Base-by-base conservation (phyloP, 352 stramenopile species). In the Globisporangium uncinulatum region DNA sequence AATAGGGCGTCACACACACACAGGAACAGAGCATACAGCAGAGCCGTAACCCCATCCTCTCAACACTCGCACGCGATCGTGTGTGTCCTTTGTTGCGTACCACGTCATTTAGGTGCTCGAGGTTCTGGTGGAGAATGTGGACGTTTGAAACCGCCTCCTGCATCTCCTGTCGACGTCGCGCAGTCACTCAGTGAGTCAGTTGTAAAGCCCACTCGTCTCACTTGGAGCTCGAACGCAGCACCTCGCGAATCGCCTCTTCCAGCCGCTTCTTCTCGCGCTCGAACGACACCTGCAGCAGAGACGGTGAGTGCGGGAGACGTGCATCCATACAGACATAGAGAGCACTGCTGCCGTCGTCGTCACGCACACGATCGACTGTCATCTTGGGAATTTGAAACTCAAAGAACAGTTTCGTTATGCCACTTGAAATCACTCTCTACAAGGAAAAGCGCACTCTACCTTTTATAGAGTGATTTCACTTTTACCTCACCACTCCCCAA, bases 21-120 rank as follows among this genome's bases (percentile, higher is more conserved):
- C 7, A 11, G 0, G 31, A 4, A 32, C 9, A 50, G 17, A 31
- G 44, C 9, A 39, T 39, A 8, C 34, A 39, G 34, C 34, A 13
- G 34, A 39, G 34, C 7, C 34, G 34, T 39, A 7, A 39, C 34
- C 6, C 6, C 34, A 39, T 13, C 34, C 34, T 39, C 10, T 39
- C 34, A 13, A 8, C 8, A 32, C 44, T 29, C 24, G 44, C 20
- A 50, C 10, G 17, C 17, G 42, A 7, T 47, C 43, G 14, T 11
- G 29, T 29, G 24, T 29, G 24, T 29, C 24, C n/a, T 31, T 15
- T 15, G 6, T 29, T 31, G 15, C 75, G 29, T 49, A 92, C 83
- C 55, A 92, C 79, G 37, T 92, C 83, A 48, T 92, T 90, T 20
- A 90, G 62, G 50, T 92, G 83, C 51, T 90, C 83, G 49, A 92